phyloP scores from a whole-genome alignment of 768 basidiomycete species.

The Lactarius hatsudake region DNA sequence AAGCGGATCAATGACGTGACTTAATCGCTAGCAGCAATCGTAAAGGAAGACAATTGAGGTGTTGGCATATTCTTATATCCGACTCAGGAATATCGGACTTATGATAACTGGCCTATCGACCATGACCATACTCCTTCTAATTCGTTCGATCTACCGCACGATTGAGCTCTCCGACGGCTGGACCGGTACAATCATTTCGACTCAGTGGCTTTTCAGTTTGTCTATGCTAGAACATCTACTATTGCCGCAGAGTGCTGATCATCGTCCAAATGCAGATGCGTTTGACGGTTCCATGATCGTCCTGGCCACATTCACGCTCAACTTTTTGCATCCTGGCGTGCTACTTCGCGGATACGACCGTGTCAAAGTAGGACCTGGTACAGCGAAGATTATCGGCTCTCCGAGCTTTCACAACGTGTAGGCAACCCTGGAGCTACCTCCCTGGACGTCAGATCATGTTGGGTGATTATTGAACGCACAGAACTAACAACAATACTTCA shows the following conservation, averaged over 20 bases:
- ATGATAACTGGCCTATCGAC: neutral
- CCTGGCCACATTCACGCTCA: constrained; percentile 15
- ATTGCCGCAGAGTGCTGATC: neutral
- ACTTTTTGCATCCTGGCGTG: constrained; percentile 20
- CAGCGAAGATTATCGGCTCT: neutral
- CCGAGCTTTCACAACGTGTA: neutral
- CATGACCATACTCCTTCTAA: constrained; percentile 5
- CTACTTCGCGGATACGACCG: constrained; percentile 8
- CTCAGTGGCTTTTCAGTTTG: constrained; percentile 22
- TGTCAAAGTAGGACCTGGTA: neutral
- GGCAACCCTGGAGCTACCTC: neutral
- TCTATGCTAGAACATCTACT: neutral
- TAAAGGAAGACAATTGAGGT: too few species aligned
- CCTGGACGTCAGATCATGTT: neutral
- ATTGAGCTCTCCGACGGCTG: constrained; percentile 22
- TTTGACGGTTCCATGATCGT: constrained; percentile 21
- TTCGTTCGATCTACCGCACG: constrained; percentile 19
- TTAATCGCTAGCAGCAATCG: too few species aligned
- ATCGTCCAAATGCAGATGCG: neutral
- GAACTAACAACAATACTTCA: too few species aligned
- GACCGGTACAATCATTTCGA: constrained; percentile 17
- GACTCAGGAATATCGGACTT: neutral
- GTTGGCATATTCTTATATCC: too few species aligned
- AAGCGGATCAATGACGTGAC: too few species aligned
- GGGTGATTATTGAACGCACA: neutral